Evolutionary conservation across 192 early-diverging fungal genomes (phyloP).

Genomic region (Coemansia sp.): DNA sequence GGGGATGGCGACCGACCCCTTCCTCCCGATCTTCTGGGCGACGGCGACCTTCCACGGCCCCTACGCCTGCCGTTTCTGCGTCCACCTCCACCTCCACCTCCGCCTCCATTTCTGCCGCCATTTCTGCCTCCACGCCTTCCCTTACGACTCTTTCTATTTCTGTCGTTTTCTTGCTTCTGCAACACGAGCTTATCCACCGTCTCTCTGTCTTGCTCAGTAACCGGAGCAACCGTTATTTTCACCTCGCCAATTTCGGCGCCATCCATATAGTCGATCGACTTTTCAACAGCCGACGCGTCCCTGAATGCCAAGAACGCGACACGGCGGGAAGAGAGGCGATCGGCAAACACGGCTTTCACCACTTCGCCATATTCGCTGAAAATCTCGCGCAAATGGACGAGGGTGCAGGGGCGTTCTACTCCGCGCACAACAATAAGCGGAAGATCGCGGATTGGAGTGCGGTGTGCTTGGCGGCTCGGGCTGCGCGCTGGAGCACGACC

Average conservation of each 20-base stretch:
- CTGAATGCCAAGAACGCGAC: no score
- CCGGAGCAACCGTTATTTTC: slow-evolving; percentile 9
- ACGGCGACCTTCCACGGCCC: slow-evolving; percentile 9
- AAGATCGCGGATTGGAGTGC: no score
- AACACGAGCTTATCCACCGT: no score
- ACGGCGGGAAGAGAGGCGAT: no score
- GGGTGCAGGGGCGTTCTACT: no score
- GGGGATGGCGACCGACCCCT: slow-evolving; percentile 40
- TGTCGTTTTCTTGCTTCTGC: no score
- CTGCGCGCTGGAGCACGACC: neutral
- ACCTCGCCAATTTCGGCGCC: slow-evolving; percentile 25
- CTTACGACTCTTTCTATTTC: neutral
- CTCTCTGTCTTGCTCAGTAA: slow-evolving; percentile 1
- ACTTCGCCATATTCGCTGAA: slow-evolving; percentile 4
- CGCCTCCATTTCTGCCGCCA: neutral
- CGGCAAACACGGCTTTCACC: no score
- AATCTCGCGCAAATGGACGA: slow-evolving; percentile 27
- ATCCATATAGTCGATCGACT: slow-evolving; percentile 35
- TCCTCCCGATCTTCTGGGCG: slow-evolving; percentile 7
- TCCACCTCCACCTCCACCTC: no score
- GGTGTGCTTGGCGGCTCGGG: no score
- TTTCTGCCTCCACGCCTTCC: neutral
- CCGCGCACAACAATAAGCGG: no score
- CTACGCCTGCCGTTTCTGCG: no score
- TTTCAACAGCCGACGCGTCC: neutral